Conservation (phyloP, 331 rosid species). For the Quercus phellos region DNA sequence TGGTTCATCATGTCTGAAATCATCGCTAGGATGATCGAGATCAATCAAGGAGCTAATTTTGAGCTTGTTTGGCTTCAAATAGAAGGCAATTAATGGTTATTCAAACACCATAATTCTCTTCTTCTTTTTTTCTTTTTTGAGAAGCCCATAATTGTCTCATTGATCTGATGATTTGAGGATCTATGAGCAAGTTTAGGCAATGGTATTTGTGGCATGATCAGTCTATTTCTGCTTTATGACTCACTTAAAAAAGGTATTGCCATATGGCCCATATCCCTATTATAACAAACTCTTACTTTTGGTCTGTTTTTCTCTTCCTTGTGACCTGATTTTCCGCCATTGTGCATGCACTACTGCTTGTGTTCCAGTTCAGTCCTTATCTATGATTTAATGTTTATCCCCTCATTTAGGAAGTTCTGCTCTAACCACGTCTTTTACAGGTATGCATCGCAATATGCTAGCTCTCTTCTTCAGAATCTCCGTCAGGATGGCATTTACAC, state of each 20-base stretch:
- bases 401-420: conserved; percentile 8
- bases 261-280: background rate
- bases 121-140: no score
- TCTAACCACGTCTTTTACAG: conserved; percentile 28
- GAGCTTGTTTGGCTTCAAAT: no score
- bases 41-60: background rate
- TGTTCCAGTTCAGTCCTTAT: background rate
- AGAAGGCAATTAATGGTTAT: background rate
- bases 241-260: background rate
- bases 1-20: background rate
- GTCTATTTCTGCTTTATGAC: background rate
- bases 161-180: background rate
- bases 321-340: background rate
- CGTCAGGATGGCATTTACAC: conserved; percentile 67
- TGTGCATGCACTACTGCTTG: background rate
- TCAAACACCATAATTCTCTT: background rate
- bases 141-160: background rate
- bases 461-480: conserved; percentile 65
- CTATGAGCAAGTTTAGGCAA: background rate
- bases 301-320: background rate
- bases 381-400: background rate
- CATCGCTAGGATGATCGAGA: background rate
- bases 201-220: background rate
- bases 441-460: conserved; percentile 72
- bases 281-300: background rate